A percentile compares a stretch with the other conserved stretches of the same genome.
These are phyloP conservation scores for Vaccinium corymbosum DNA, from an alignment of 148 eudicot genomes.

Conservation along the genomic window DNA sequence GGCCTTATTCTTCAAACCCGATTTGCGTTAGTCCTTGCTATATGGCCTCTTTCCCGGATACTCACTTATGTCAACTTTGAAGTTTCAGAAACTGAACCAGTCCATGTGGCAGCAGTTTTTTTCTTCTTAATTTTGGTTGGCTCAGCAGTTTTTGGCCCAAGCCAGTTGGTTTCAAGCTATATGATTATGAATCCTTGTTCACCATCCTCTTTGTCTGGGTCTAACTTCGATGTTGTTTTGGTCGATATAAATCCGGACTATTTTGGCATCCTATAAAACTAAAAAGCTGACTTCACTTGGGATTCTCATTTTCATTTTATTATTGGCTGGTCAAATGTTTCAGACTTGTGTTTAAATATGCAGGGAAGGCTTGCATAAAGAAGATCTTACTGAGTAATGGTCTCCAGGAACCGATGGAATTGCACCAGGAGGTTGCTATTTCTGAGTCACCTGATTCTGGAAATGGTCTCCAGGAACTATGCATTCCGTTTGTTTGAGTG, in stretches of 20 bases:
- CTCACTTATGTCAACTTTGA: background rate
- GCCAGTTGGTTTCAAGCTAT: background rate
- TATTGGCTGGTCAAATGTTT: background rate
- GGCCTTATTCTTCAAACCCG: background rate
- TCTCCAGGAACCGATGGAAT: conserved; percentile 94
- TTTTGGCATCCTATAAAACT: background rate
- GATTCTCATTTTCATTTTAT: conserved; percentile 6
- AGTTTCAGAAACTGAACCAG: background rate
- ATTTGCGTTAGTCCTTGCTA: background rate
- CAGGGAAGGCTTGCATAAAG: conserved; percentile 99
- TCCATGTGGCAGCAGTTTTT: background rate
- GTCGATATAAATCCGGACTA: background rate
- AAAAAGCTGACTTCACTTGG: background rate
- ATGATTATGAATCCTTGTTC: background rate
- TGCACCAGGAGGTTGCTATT: too few relatives aligned
- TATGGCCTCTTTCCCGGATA: background rate
- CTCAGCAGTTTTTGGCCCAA: background rate
- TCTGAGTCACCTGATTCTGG: too few relatives aligned
- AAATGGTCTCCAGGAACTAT: too few relatives aligned
- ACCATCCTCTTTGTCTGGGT: background rate
- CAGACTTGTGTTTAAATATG: conserved; percentile 10
- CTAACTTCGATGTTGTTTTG: background rate
- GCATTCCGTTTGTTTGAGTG: conserved; percentile 69
- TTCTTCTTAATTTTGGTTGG: background rate
- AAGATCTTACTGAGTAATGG: conserved; percentile 94